Evolutionary conservation across 305 asterid genomes (phyloP).

Genomic region (Stenogyne calaminthoides): DNA sequence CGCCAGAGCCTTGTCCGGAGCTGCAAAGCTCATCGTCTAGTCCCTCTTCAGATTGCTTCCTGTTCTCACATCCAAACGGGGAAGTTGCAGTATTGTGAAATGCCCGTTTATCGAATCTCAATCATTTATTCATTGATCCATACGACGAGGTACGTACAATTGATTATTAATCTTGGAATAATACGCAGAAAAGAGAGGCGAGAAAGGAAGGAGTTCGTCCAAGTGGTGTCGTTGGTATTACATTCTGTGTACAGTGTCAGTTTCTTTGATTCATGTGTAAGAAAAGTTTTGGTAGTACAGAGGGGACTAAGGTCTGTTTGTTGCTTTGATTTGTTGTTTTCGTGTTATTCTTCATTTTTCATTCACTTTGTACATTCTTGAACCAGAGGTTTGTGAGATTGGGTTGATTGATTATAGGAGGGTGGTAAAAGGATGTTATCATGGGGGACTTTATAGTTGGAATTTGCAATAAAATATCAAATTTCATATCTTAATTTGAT

Average conservation of each 20-base stretch:
- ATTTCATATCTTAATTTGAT: constrained; percentile 15
- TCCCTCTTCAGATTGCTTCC: constrained; percentile 39
- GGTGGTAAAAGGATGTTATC: constrained; percentile 40
- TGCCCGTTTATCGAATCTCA: constrained; percentile 11
- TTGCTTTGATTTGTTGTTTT: constrained; percentile 43
- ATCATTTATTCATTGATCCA: constrained; percentile 50
- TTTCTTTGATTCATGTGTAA: constrained; percentile 76
- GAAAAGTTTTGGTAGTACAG: constrained; percentile 96
- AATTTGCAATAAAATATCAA: constrained; percentile 47
- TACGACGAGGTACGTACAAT: constrained; percentile 32
- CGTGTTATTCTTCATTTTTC: constrained; percentile 35
- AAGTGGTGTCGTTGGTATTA: constrained; percentile 37
- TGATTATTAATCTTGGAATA: constrained; percentile 38
- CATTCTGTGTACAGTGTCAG: constrained; percentile 70
- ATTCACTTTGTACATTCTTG: constrained; percentile 74
- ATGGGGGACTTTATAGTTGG: constrained; percentile 38
- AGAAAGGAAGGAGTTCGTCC: constrained; percentile 9
- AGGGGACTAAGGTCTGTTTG: constrained; percentile 40
- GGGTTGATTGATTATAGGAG: constrained; percentile 47
- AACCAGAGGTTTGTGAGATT: constrained; percentile 46
- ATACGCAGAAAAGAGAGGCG: constrained; percentile 31
- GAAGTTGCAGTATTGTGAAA: constrained; percentile 47
- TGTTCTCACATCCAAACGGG: constrained; percentile 31
- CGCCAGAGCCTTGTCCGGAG: constrained; percentile 72
- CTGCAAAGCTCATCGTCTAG: constrained; percentile 44